Evolutionary conservation across 805 yeast species (phyloP), one percentile per base, ranked within the genome.

Genomic region (Yamadazyma ubonensis): DNA sequence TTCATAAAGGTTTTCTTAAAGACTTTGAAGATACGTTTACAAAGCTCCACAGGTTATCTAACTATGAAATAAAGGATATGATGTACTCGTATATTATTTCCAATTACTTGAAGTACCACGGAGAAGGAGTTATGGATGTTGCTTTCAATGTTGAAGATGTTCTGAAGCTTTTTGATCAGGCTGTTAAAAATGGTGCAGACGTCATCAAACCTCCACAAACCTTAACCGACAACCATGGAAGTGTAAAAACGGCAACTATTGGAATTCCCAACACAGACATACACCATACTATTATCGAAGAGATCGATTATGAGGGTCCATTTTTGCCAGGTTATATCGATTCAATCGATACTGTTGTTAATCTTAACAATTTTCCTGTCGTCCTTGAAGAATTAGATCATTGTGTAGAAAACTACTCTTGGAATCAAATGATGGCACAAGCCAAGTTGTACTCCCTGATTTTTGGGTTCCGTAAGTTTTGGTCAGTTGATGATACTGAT

Each of bases 401-500:
- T 53, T 81, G 87, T 53, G 96, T 87, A 14, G 90, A 83, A 48
- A 86, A 85, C 59, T 81, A 79, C 49, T 76, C 73, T 29, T 84
- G 90, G 90, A 61, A 80, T 52, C 65, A 75, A 49, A 77, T 86
- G 83, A 71, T 68, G 21, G 50, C 50, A 4, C 76, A 78, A 0
- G 83, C 89, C 49, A 62, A 64, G 12, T 73, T 75, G 42, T 86
- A 88, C 59, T 75, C 79, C 20, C 58, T 62, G 18, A 74, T 77
- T 2, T 77, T 86, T 50, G 89, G 89, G 1, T 84, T 87, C 61
- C 88, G 81, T 49, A 70, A 79, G 53, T 86, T 78, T 56, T 85
- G 95, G 93, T 82, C 91, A 0, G 95, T 84, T 9, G 95, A 86
- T 57, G 95, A 87, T 46, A 70, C 67, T 33, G 85, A 81, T 48